Evolutionary conservation across 75 land plant genomes (phyloP), one percentile per base, ranked within the genome.

Genomic region (Azolla pinnata): DNA sequence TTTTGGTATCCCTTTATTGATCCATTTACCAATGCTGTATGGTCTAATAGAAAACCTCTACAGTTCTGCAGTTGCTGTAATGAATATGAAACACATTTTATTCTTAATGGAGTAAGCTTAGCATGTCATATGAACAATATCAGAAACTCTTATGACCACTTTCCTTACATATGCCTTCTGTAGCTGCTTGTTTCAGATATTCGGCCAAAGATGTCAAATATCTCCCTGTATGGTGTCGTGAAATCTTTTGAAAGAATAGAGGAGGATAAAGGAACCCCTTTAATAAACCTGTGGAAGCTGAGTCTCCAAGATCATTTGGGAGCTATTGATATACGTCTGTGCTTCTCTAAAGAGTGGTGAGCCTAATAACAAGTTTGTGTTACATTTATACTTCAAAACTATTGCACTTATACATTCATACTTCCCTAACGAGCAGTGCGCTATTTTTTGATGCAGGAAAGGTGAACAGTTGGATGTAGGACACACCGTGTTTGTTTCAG

Each of bases 191-290:
- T 67, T 18, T 25, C 44, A 30, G 54, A 67, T 59, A 17, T 67
- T 33, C 52, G 31, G 23, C 70, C 70, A 21, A 67, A 59, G 42
- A 67, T 67, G 70, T 59, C 63, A 2, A 59, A 67, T 33, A 49
- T 67, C 1, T 68, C 64, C 3, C 53, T 67, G 16, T 67, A 59
- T 67, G 70, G 63, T n/a, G 29, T 28, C 2, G 70, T 59, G 19
- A 59, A 53, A 31, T 67, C 29, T 17, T n/a, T 50, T 29, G 12
- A n/a, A n/a, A n/a, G n/a, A n/a, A n/a, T n/a, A n/a, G n/a, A n/a
- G n/a, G n/a, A n/a, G n/a, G n/a, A n/a, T n/a, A n/a, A n/a, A n/a
- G n/a, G n/a, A n/a, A n/a, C n/a, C n/a, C n/a, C n/a, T n/a, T n/a
- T n/a, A n/a, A n/a, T n/a, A n/a, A n/a, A 23, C 1, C 9, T 19